Conservation (phyloP, 345 rosid species). For the Rhodamnia rubescens region DNA sequence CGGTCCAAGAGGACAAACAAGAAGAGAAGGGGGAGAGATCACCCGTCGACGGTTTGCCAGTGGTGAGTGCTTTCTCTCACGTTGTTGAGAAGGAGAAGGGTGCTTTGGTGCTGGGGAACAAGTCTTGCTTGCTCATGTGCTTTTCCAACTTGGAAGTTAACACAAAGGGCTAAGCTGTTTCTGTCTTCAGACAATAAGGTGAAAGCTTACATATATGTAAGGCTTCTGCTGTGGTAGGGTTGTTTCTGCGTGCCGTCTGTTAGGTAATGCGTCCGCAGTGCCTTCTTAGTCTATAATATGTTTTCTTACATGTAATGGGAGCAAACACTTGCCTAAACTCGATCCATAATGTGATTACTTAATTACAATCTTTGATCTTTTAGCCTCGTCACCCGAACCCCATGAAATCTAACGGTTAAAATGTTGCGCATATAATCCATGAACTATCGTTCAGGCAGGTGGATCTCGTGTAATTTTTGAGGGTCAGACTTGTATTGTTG, state of each 20-base stretch:
- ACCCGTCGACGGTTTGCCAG: too few relatives aligned
- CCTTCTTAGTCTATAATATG: not conserved
- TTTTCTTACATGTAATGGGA: not conserved
- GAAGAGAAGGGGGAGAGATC: not conserved
- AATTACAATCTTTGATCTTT: accelerated
- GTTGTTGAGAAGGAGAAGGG: too few relatives aligned
- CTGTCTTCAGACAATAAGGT: not conserved
- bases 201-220: not conserved
- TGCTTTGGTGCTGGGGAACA: not conserved
- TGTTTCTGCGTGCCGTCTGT: not conserved
- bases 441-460: not conserved
- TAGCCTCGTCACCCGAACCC: not conserved
- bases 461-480: not conserved
- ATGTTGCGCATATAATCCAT: not conserved
- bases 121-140: not conserved
- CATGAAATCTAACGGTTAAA: not conserved
- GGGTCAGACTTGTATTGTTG: too few relatives aligned
- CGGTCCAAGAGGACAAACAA: not conserved
- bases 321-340: not conserved
- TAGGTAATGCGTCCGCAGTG: not conserved
- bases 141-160: not conserved
- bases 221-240: not conserved
- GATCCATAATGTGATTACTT: not conserved
- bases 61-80: too few relatives aligned
- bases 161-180: not conserved